Evolutionary conservation across 2,329 filamentous ascomycete species (phyloP).

Genomic region (Sphaerulina populicola): DNA sequence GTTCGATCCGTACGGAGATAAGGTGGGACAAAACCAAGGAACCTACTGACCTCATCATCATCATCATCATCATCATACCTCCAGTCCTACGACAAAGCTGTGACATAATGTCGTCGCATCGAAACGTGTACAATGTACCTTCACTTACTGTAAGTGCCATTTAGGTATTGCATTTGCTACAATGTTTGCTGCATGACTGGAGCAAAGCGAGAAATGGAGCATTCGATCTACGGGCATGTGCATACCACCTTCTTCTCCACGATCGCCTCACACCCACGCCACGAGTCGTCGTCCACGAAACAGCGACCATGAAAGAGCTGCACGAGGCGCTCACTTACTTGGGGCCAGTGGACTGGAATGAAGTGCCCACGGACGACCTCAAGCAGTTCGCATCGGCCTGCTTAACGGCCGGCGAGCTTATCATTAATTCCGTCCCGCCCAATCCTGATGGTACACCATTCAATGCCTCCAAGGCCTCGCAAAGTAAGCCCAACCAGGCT

Average conservation of each 20-base stretch:
- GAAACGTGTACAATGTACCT: background rate
- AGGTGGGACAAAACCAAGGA: background rate
- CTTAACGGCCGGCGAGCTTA: slow-evolving; percentile 54
- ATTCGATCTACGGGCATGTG: background rate
- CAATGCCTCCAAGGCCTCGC: slow-evolving; percentile 45
- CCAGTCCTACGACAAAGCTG: background rate
- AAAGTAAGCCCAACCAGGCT: slow-evolving; percentile 49
- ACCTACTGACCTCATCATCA: background rate
- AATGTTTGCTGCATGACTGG: background rate
- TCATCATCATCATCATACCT: background rate
- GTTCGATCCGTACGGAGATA: background rate
- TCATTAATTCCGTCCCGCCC: slow-evolving; percentile 68
- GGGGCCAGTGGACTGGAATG: slow-evolving; percentile 38
- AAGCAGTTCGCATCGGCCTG: slow-evolving; percentile 34
- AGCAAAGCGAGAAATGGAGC: background rate
- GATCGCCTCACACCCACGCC: background rate
- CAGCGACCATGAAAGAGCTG: slow-evolving; percentile 34
- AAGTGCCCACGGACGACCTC: slow-evolving; percentile 39
- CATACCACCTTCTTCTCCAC: background rate
- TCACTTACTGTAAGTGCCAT: background rate
- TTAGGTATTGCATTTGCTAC: too few species aligned
- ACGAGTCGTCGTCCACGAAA: background rate
- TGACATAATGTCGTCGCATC: background rate
- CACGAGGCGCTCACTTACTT: slow-evolving; percentile 42
- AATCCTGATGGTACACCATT: slow-evolving; percentile 41